Percentiles rank a stretch among this genome's conserved stretches.
Conservation (phyloP, 768 basidiomycete genomes). For the Crepidotus variabilis region DNA sequence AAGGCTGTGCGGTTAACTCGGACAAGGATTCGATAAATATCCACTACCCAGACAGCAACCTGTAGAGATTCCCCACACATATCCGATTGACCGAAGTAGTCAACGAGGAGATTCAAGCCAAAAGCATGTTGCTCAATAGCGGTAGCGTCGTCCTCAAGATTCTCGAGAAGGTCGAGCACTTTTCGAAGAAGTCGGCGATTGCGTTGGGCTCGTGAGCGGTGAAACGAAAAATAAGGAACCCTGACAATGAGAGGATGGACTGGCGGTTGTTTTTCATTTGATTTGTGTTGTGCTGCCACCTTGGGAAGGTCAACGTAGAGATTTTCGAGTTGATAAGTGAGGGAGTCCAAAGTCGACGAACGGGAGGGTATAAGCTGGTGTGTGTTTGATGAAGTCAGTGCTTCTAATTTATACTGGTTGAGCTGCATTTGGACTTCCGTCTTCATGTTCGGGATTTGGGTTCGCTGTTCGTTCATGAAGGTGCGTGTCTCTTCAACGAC, state of each 20-base stretch:
- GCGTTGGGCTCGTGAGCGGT: neutral
- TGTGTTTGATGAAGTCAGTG: neutral
- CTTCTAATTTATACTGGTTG: neutral
- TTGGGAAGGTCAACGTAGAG: neutral
- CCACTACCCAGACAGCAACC: neutral
- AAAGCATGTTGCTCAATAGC: neutral
- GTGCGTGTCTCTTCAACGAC: neutral
- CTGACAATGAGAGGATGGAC: neutral
- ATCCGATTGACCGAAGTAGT: neutral
- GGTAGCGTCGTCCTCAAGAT: neutral
- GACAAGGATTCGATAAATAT: neutral
- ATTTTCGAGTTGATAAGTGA: neutral
- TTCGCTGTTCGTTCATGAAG: neutral
- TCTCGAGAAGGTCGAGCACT: neutral
- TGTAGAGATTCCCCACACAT: neutral
- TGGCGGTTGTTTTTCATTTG: neutral
- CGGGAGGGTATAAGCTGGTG: neutral
- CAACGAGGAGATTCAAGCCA: neutral
- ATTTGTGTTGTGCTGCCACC: neutral
- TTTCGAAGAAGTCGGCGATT: neutral
- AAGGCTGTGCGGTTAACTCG: neutral
- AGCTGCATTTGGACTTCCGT: neutral
- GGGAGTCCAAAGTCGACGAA: neutral
- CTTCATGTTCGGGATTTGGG: neutral
- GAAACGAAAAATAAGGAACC: neutral